Evolutionary conservation across 257 asterid species (phyloP).

Genomic region (Cinchona pubescens): DNA sequence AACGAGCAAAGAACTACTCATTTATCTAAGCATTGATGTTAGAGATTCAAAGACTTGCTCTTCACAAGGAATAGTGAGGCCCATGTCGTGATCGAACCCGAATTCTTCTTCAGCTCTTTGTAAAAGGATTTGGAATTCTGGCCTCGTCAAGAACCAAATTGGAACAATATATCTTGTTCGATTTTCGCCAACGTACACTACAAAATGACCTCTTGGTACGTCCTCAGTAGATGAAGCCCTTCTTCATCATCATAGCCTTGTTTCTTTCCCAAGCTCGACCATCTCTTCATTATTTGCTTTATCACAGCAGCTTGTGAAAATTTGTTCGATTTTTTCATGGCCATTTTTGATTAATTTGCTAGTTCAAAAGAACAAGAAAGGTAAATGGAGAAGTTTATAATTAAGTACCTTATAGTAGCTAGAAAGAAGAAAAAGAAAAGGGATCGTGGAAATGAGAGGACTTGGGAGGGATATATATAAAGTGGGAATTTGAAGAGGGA

Average conservation of each 20-base stretch:
- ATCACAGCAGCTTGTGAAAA: constrained; percentile 38
- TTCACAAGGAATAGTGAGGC: constrained; percentile 37
- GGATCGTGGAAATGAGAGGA: constrained; percentile 30
- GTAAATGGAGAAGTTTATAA: too few relatives aligned
- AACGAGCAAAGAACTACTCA: too few relatives aligned
- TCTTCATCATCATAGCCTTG: constrained; percentile 36
- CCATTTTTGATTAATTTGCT: constrained; percentile 23
- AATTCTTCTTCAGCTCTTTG: constrained; percentile 40
- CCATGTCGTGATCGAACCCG: constrained; percentile 40
- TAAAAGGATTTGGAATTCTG: constrained; percentile 30
- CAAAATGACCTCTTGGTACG: constrained; percentile 41
- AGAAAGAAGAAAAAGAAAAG: background rate
- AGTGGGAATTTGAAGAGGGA: background rate
- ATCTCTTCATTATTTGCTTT: constrained; percentile 43
- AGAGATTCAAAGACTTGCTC: constrained; percentile 29
- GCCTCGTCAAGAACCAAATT: constrained; percentile 29
- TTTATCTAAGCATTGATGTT: constrained; percentile 28
- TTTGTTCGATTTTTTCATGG: constrained; percentile 37
- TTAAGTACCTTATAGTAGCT: background rate
- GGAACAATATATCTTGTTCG: constrained; percentile 35
- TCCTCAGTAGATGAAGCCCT: constrained; percentile 33
- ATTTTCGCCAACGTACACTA: constrained; percentile 37
- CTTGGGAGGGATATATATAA: constrained; percentile 15
- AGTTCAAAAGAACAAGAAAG: background rate
- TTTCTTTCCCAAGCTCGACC: constrained; percentile 49